Evolutionary conservation across 2,329 filamentous ascomycete genomes (phyloP).

Genomic region (Aspergillus sp.): DNA sequence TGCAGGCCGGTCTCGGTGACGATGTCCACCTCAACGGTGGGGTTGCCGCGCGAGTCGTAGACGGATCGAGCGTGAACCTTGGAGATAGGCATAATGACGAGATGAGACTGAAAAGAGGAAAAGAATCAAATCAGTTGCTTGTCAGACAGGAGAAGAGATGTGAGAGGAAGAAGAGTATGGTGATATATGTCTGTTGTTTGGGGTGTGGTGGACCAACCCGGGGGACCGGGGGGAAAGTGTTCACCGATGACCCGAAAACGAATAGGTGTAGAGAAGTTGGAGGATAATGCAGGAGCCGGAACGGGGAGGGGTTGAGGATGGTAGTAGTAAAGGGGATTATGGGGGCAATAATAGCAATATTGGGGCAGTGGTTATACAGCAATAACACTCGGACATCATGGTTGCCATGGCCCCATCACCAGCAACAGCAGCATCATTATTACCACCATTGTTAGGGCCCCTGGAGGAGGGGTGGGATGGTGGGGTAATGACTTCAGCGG

Average conservation of each 20-base stretch:
- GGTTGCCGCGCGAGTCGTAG: slow-evolving; percentile 98
- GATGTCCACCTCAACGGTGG: slow-evolving; percentile 96
- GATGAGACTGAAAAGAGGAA: slow-evolving; percentile 15
- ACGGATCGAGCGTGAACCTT: slow-evolving; percentile 90
- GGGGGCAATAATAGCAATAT: neutral
- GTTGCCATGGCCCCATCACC: neutral
- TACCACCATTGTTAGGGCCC: slow-evolving; percentile 2
- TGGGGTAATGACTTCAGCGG: slow-evolving; percentile 2
- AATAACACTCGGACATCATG: neutral
- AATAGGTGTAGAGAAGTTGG: slow-evolving; percentile 12
- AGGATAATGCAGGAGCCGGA: slow-evolving; percentile 6
- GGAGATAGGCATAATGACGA: slow-evolving; percentile 70
- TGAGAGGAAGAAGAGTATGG: slow-evolving; percentile 2
- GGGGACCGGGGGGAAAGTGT: slow-evolving; percentile 18
- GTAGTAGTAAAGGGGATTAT: neutral
- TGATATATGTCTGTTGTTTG: slow-evolving; percentile 16
- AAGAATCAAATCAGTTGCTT: slow-evolving; percentile 8
- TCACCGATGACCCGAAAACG: slow-evolving; percentile 35
- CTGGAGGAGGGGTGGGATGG: slow-evolving; percentile 1
- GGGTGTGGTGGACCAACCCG: slow-evolving; percentile 21
- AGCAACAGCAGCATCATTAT: slow-evolving; percentile 1
- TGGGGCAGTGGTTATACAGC: too few relatives aligned
- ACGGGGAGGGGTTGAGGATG: neutral
- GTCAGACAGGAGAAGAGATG: slow-evolving; percentile 10
- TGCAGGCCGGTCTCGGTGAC: slow-evolving; percentile 94